Conservation (phyloP, 208 protist genomes). For the Strigomonas culicis region DNA sequence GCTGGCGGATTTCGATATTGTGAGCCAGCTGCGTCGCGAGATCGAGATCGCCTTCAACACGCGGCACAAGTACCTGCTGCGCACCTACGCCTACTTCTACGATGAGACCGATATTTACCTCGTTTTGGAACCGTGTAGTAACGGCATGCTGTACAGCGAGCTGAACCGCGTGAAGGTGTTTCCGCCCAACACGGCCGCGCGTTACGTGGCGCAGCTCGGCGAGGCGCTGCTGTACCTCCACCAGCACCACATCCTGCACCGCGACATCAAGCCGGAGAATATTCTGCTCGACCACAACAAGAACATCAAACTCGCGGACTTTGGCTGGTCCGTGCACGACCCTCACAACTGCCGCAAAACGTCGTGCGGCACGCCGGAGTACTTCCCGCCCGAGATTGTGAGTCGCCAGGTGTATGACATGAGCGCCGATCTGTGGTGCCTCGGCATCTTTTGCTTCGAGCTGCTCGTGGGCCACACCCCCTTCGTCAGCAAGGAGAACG, state of each 20-base stretch:
- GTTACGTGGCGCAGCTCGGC: constrained; percentile 93
- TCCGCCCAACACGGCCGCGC: constrained; percentile 75
- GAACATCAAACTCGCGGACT: constrained; percentile 99
- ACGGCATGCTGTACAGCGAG: constrained; percentile 98
- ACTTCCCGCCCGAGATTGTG: constrained; percentile 99
- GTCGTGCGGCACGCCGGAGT: constrained; percentile 98
- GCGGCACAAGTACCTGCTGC: constrained; percentile 97
- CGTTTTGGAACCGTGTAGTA: constrained; percentile 97
- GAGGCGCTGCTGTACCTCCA: constrained; percentile 97
- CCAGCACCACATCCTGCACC: constrained; percentile 96
- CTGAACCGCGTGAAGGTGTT: constrained; percentile 90
- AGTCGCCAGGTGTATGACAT: constrained; percentile 85
- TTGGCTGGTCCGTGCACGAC: constrained; percentile 99
- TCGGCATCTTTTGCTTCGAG: constrained; percentile 98
- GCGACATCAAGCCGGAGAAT: constrained; percentile 96
- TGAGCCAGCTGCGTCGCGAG: constrained; percentile 97
- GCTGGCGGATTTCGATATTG: constrained; percentile 93
- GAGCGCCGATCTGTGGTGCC: constrained; percentile 94
- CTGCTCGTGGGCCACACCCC: constrained; percentile 94
- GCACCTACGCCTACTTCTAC: constrained; percentile 98
- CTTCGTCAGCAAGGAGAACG: constrained; percentile 88
- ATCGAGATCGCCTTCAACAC: constrained; percentile 99
- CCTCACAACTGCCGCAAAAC: constrained; percentile 91
- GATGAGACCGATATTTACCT: constrained; percentile 97
- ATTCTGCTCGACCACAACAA: constrained; percentile 90